Base-by-base conservation (phyloP, 192 early-diverging fungal genomes). In the Backusella morwellensis region DNA sequence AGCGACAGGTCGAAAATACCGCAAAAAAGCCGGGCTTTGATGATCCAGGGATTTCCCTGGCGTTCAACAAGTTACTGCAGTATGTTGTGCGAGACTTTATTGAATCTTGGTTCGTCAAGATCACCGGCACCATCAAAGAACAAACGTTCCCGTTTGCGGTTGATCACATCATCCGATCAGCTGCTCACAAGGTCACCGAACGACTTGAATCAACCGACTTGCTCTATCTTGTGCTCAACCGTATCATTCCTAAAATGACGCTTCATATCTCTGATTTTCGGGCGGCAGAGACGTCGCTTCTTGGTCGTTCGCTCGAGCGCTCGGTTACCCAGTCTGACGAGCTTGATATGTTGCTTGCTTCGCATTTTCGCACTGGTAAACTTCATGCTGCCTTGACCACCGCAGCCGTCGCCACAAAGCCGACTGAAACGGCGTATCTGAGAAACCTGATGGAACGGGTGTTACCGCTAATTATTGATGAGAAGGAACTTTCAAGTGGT, bases 171-270 rank as follows among this genome's bases (percentile, higher is more conserved):
- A 68, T 92, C 19, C 81, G 86, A 35, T 73, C 78, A 40, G 84
- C 84, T 0, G 70, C 82, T 29, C 59, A 77, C 14, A 66, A 75
- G 1, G 56, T 91, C 47, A 82, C 80, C 17, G 34, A 66, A 26
- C 83, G 91, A 17, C 41, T 88, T 21, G 77, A 86, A 54, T 72
- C 81, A 14, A 75, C 91, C 35, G 96, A 97, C 74, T 72, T 89
- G 29, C 82, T 90, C 0, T 82, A 89, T 32, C 75, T 95, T 29
- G 70, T 92, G 1, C 84, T 94, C 12, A 85, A 85, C 14, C 85
- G 86, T 40, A 77, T 94, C 23, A 72, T 96, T 56, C 93, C 95
- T 35, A 81, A 91, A 34, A 77, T 93, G n/a, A 95, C 93, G 0
- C 68, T 81, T 3, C 96, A 97, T 70, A 80, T 95, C 2, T 83